These are phyloP conservation scores for Withania somnifera DNA, from an alignment of 305 asterid genomes.

Conservation along the genomic window DNA sequence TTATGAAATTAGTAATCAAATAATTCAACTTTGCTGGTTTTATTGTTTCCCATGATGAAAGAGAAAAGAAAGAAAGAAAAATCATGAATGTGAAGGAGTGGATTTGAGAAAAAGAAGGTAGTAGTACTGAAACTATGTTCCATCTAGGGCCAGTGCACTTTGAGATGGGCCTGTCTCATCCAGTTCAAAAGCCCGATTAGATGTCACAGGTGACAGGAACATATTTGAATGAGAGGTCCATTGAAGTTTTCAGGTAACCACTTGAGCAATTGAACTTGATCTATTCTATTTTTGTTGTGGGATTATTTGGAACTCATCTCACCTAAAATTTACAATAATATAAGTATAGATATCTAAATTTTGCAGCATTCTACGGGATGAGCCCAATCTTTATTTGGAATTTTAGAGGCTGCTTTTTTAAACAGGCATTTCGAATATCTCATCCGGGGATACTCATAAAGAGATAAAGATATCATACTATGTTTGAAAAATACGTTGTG, in stretches of 20 bases:
- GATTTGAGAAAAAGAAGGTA: background rate
- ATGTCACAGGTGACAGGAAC: background rate
- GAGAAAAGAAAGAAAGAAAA: background rate
- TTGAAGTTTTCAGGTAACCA: background rate
- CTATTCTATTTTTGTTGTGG: too few relatives aligned
- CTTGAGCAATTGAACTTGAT: background rate
- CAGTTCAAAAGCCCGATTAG: background rate
- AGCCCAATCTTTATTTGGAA: too few relatives aligned
- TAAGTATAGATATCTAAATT: too few relatives aligned
- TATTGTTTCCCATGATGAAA: background rate
- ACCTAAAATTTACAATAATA: too few relatives aligned
- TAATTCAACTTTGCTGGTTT: background rate
- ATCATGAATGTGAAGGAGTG: background rate
- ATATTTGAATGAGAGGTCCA: too few relatives aligned
- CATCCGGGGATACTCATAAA: too few relatives aligned
- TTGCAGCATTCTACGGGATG: too few relatives aligned
- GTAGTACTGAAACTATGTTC: background rate
- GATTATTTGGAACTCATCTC: too few relatives aligned
- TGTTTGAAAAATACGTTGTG: too few relatives aligned
- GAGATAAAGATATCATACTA: too few relatives aligned
- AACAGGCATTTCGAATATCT: too few relatives aligned
- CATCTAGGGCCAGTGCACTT: background rate
- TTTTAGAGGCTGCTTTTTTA: too few relatives aligned
- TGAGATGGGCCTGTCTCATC: background rate
- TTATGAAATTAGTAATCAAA: background rate